A percentile compares a stretch with the other conserved stretches of the same genome.
phyloP scores from a whole-genome alignment of 2,329 filamentous ascomycete species.

The Xylaria sp. region DNA sequence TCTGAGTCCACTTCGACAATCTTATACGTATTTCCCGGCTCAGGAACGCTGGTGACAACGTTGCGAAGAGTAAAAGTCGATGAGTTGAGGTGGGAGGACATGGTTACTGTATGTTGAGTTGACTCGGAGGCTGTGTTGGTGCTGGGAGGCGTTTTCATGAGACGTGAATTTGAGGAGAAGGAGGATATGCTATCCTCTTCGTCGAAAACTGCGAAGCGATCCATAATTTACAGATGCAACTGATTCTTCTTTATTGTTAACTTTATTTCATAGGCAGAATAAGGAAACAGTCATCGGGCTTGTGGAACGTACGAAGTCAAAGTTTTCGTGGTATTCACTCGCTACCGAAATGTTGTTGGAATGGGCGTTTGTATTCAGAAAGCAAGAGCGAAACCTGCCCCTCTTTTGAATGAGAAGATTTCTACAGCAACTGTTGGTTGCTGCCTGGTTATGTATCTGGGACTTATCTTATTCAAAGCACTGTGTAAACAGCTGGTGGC shows the following conservation, averaged over 20 bases:
- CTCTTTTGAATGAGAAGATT: background rate
- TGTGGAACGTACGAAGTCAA: background rate
- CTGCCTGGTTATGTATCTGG: background rate
- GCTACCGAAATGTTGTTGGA: background rate
- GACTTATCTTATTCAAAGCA: background rate
- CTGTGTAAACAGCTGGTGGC: background rate
- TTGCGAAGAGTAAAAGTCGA: background rate
- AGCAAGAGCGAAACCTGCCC: background rate
- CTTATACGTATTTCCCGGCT: slow-evolving; percentile 29
- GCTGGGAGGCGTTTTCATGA: background rate
- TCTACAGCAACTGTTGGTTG: background rate
- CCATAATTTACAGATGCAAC: background rate
- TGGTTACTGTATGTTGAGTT: background rate
- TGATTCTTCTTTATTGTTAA: background rate
- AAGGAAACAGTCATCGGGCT: background rate
- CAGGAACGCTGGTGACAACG: slow-evolving; percentile 25
- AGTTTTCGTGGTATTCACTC: background rate
- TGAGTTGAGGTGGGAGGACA: background rate
- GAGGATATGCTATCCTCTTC: background rate
- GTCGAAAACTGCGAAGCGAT: background rate
- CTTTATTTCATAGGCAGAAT: background rate
- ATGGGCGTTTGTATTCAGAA: background rate
- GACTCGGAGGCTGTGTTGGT: background rate
- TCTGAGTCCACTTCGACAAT: slow-evolving; percentile 27
- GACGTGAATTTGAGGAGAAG: background rate